A percentile compares a stretch with the other conserved stretches of the same genome.
Conservation (phyloP, 176 grass and related monocot species). For the Thalia dealbata region DNA sequence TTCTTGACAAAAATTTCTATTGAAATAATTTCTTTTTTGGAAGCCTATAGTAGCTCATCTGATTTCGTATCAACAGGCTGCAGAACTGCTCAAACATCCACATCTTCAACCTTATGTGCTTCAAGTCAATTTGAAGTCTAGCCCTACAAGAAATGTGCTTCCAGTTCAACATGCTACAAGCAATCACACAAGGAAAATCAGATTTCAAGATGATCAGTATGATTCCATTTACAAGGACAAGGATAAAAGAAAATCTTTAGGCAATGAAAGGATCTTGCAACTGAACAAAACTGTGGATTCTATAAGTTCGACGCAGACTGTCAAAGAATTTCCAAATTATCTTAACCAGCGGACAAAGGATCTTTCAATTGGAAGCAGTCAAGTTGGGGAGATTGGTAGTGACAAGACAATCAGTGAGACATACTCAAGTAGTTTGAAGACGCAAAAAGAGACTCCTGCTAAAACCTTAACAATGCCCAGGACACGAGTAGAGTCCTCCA, state of each 20-base stretch:
- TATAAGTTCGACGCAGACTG: constrained; percentile 27
- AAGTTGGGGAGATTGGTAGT: constrained; percentile 34
- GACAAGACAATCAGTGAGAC: constrained; percentile 36
- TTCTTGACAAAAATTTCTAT: neutral
- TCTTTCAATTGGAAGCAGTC: constrained; percentile 30
- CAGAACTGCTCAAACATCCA: constrained; percentile 66
- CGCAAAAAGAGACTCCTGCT: constrained; percentile 31
- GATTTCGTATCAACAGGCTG: constrained; percentile 42
- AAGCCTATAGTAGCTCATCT: constrained; percentile 1
- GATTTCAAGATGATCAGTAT: constrained; percentile 41
- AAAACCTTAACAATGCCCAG: constrained; percentile 8
- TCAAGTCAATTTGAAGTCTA: constrained; percentile 46
- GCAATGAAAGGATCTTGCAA: constrained; percentile 38
- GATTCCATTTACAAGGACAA: constrained; percentile 35
- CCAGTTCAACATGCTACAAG: constrained; percentile 18
- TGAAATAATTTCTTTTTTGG: neutral
- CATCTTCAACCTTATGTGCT: constrained; percentile 67
- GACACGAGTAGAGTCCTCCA: neutral
- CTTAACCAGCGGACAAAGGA: constrained; percentile 28
- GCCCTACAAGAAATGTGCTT: constrained; percentile 27
- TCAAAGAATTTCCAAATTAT: constrained; percentile 40
- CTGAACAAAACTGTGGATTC: constrained; percentile 23
- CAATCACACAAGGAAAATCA: constrained; percentile 24
- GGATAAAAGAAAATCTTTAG: constrained; percentile 47
- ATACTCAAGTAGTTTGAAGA: constrained; percentile 26